Evolutionary conservation across 208 protist species (phyloP).

Genomic region (Acanthamoeba rhysodes): DNA sequence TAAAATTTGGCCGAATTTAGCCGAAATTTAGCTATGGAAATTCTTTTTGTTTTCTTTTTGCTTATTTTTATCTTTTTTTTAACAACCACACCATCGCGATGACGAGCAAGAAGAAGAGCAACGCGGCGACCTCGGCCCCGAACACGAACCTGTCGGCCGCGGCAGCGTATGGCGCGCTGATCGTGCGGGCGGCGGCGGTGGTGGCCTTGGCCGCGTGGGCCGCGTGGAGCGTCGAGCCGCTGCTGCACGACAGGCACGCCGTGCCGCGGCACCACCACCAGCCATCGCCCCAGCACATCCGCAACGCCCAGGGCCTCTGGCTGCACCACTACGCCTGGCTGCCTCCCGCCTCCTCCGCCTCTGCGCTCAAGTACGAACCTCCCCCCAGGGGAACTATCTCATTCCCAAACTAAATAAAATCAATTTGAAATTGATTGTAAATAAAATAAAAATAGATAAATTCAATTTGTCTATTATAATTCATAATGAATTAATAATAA

Average conservation of each 20-base stretch:
- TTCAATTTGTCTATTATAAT: too few relatives aligned
- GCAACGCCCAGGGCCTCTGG: conserved; percentile 58
- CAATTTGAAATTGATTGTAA: too few relatives aligned
- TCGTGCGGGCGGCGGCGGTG: neutral
- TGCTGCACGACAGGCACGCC: neutral
- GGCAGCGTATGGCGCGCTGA: neutral
- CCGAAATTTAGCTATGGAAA: too few relatives aligned
- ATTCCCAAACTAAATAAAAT: too few relatives aligned
- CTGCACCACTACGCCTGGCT: conserved; percentile 28
- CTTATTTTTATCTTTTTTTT: too few relatives aligned
- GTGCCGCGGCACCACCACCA: neutral
- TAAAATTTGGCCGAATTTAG: too few relatives aligned
- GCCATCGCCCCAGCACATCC: neutral
- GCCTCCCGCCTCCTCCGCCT: neutral
- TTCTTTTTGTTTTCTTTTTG: too few relatives aligned
- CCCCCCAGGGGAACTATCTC: neutral
- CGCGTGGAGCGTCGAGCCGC: neutral
- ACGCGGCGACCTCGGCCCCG: neutral
- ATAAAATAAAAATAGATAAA: too few relatives aligned
- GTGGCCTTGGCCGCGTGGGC: conserved; percentile 3
- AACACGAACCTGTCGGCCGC: neutral
- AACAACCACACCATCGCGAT: too few relatives aligned
- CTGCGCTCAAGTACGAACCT: neutral
- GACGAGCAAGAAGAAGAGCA: neutral
- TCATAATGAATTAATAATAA: neutral